phyloP scores from a whole-genome alignment of 352 stramenopile genomes.

The Achlya hypogyna region DNA sequence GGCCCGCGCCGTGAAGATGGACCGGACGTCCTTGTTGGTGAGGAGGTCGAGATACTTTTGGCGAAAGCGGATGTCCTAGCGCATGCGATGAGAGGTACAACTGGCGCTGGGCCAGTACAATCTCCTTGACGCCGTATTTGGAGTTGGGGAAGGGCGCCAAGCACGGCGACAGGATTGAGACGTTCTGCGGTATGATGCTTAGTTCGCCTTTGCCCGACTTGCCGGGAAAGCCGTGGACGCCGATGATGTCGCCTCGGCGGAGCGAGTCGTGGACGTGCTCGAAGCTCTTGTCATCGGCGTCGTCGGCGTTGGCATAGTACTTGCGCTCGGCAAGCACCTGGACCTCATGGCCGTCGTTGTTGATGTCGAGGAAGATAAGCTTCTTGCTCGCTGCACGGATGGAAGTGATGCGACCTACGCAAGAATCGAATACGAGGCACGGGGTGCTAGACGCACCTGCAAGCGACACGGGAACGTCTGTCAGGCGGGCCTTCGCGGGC shows the following conservation, averaged over 20 bases:
- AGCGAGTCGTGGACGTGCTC: constrained; percentile 52
- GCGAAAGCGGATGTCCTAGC: constrained; percentile 95
- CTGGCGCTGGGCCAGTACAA: constrained; percentile 27
- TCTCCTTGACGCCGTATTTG: constrained; percentile 94
- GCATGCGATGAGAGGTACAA: constrained; percentile 26
- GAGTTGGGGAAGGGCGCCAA: constrained; percentile 76
- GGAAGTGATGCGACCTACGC: constrained; percentile 53
- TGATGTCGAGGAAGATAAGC: constrained; percentile 68
- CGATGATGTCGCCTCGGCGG: constrained; percentile 72
- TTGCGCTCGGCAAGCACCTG: constrained; percentile 74
- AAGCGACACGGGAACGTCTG: constrained; percentile 42
- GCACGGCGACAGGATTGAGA: constrained; percentile 93
- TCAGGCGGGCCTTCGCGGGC: constrained; percentile 45
- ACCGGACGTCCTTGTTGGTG: constrained; percentile 88
- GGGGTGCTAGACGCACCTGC: constrained; percentile 26
- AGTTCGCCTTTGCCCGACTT: constrained; percentile 77
- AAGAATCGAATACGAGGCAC: neutral
- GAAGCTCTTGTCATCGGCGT: constrained; percentile 43
- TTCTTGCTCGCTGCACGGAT: constrained; percentile 78
- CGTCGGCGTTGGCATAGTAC: constrained; percentile 33
- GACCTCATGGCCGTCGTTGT: constrained; percentile 50
- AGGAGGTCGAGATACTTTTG: constrained; percentile 99
- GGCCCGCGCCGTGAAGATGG: constrained; percentile 90
- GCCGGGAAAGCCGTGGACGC: constrained; percentile 61
- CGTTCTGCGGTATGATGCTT: constrained; percentile 72